Percentiles rank a stretch among this genome's conserved stretches.
Conservation (phyloP, 2,329 filamentous ascomycete genomes). For the Ceratocystis huliohia region DNA sequence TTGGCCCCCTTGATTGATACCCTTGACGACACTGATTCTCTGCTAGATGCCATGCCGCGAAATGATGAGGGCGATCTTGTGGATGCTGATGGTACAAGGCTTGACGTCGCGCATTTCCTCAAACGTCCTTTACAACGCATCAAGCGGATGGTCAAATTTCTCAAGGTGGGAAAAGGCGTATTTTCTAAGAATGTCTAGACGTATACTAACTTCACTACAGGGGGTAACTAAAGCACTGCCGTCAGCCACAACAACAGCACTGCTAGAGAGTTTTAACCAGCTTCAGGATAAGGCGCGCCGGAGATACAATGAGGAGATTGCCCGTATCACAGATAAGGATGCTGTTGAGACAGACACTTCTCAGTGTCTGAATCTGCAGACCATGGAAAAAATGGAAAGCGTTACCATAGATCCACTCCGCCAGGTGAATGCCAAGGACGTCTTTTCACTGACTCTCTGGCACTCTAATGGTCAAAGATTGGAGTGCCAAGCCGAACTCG, state of each 20-base stretch:
- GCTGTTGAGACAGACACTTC: constrained; percentile 73
- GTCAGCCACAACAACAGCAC: constrained; percentile 34
- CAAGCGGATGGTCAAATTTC: constrained; percentile 74
- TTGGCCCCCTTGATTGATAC: constrained; percentile 54
- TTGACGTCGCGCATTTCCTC: constrained; percentile 85
- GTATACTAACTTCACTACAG: constrained; percentile 24
- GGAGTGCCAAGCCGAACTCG: constrained; percentile 75
- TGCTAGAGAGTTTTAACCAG: constrained; percentile 46
- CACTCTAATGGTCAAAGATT: constrained; percentile 87
- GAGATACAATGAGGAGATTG: constrained; percentile 49
- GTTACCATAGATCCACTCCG: constrained; percentile 62
- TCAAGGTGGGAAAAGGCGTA: constrained; percentile 45
- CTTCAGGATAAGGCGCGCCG: constrained; percentile 67
- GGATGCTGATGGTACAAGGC: constrained; percentile 69
- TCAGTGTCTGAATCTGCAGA: constrained; percentile 65
- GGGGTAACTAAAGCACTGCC: constrained; percentile 45
- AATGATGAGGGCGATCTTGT: constrained; percentile 54
- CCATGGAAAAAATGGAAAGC: constrained; percentile 55
- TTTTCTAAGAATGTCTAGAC: background rate
- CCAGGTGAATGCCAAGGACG: constrained; percentile 79
- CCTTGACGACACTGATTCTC: constrained; percentile 46
- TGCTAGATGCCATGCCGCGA: constrained; percentile 45
- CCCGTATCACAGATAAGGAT: constrained; percentile 69
- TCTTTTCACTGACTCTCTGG: constrained; percentile 70
- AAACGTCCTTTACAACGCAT: constrained; percentile 79